phyloP scores from a whole-genome alignment of 2,329 filamentous ascomycete species.

The Ceratocystis cubensis region DNA sequence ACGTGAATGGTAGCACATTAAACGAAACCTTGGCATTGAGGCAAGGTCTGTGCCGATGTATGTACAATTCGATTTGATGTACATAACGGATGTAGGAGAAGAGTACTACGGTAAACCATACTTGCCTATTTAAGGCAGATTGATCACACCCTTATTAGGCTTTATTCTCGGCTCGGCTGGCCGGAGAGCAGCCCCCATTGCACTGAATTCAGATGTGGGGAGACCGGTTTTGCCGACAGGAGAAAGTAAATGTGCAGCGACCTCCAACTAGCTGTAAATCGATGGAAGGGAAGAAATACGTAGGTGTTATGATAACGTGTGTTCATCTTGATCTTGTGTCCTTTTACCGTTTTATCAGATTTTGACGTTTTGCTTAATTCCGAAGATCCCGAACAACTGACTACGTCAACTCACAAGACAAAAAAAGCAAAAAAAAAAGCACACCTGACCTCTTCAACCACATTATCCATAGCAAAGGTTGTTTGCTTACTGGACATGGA shows the following conservation, averaged over 20 bases:
- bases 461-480: not conserved
- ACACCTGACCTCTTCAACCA: not conserved
- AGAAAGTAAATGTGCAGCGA: not conserved
- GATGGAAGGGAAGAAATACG: not conserved
- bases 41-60: not conserved
- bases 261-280: not conserved
- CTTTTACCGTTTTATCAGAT: not conserved
- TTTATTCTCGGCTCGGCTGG: slow-evolving; percentile 3
- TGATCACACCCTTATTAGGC: not conserved
- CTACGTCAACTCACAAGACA: not conserved
- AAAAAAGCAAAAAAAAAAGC: not conserved
- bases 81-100: not conserved
- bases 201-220: not conserved
- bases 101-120: not conserved
- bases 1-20: not conserved
- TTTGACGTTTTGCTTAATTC: not conserved
- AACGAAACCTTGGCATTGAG: not conserved
- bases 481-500: not conserved
- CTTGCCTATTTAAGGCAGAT: not conserved
- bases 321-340: not conserved
- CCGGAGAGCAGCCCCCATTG: slow-evolving; percentile 7
- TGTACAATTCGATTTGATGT: not conserved
- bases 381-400: not conserved
- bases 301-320: not conserved
- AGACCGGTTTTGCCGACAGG: not conserved